Conservation (phyloP, 1,284 basidiomycete species). For the Trichosporon ovoides region DNA sequence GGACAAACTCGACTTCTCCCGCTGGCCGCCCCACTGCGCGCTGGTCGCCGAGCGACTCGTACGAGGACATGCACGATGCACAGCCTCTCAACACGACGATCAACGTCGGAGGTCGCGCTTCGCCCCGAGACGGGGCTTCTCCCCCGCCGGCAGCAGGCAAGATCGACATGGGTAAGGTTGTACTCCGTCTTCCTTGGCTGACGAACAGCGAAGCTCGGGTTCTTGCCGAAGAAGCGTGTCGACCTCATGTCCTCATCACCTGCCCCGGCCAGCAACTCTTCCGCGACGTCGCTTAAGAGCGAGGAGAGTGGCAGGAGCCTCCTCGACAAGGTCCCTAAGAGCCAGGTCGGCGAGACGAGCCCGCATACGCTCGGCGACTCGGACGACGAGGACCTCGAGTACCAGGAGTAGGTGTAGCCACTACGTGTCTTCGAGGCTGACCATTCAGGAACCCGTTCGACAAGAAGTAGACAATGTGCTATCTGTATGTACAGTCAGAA, state of each 20-base stretch:
- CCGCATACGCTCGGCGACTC: constrained; percentile 2
- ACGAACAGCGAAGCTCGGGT: constrained; percentile 43
- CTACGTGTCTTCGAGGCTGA: background rate
- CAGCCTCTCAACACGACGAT: constrained; percentile 12
- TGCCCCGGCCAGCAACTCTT: background rate
- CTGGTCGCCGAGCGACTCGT: constrained; percentile 45
- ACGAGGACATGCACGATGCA: constrained; percentile 28
- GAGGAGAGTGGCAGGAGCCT: constrained; percentile 16
- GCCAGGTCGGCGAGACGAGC: constrained; percentile 32
- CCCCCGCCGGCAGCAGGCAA: constrained; percentile 24
- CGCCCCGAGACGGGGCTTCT: constrained; percentile 5
- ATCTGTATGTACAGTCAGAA: background rate
- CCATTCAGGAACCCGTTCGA: background rate
- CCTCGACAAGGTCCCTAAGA: constrained; percentile 39
- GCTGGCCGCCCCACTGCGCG: constrained; percentile 16
- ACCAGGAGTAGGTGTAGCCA: background rate
- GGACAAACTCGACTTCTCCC: background rate
- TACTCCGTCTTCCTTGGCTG: background rate
- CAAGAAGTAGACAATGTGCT: background rate
- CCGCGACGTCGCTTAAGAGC: background rate
- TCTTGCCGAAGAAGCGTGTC: constrained; percentile 48
- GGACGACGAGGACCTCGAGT: constrained; percentile 1
- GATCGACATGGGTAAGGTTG: constrained; percentile 46
- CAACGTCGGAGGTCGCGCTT: constrained; percentile 11
- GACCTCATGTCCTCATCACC: constrained; percentile 42